Evolutionary conservation across 1,284 basidiomycete genomes (phyloP).

Genomic region (Cryptococcus sp.): DNA sequence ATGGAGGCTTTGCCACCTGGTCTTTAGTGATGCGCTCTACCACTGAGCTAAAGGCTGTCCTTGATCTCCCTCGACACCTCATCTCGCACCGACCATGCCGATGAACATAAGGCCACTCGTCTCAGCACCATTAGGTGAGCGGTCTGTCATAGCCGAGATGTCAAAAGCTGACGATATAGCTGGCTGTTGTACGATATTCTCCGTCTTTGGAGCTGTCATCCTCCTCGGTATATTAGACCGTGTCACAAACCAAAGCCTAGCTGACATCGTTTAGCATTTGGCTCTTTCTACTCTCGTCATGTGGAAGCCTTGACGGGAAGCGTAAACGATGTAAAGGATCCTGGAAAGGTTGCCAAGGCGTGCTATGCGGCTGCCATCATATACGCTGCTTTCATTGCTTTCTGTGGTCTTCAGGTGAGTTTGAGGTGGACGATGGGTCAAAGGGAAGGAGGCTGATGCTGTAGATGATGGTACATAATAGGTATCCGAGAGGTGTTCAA

Average conservation of each 20-base stretch:
- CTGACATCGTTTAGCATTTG: conserved; percentile 25
- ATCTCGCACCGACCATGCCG: conserved; percentile 11
- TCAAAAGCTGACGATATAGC: conserved; percentile 37
- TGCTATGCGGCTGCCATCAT: conserved; percentile 52
- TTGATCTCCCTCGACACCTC: not conserved
- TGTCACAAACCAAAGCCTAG: too few relatives aligned
- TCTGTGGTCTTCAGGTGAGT: conserved; percentile 52
- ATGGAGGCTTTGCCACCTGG: not conserved
- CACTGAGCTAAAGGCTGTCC: not conserved
- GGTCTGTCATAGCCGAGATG: not conserved
- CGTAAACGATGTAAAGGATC: conserved; percentile 49
- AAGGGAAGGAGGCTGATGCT: not conserved
- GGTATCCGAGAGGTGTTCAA: conserved; percentile 9
- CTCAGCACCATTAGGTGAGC: conserved; percentile 45
- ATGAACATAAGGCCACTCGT: conserved; percentile 45
- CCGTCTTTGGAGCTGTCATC: conserved; percentile 52
- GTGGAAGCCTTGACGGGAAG: conserved; percentile 51
- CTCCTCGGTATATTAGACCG: conserved; percentile 40
- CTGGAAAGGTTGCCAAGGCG: conserved; percentile 46
- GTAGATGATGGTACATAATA: conserved; percentile 6
- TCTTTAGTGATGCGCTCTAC: not conserved
- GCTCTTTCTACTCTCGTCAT: conserved; percentile 36
- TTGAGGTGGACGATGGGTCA: not conserved
- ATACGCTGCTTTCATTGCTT: conserved; percentile 50
- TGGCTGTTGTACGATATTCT: conserved; percentile 52